Conservation (phyloP, 1,284 basidiomycete species). For the Agroathelia rolfsii region DNA sequence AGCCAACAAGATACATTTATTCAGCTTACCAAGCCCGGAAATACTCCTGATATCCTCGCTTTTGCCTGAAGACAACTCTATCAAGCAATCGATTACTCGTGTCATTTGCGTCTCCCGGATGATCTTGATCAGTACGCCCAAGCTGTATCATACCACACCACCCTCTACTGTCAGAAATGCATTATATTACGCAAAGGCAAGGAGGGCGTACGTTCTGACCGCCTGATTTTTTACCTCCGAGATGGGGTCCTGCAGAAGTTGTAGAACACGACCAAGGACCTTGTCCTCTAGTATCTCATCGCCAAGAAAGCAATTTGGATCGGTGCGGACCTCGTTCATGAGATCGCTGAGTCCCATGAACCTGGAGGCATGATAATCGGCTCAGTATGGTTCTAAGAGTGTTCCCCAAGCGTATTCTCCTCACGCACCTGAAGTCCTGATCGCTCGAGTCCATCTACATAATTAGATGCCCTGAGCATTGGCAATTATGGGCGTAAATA, state of each 20-base stretch:
- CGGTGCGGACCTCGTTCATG: slow-evolving; percentile 74
- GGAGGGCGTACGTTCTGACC: slow-evolving; percentile 34
- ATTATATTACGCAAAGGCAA: no score
- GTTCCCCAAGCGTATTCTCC: no score
- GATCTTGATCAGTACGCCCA: slow-evolving; percentile 82
- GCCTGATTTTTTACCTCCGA: slow-evolving; percentile 98
- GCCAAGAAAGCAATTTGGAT: slow-evolving; percentile 58
- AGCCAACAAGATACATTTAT: slow-evolving; percentile 5
- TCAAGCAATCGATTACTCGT: slow-evolving; percentile 77
- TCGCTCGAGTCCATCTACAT: slow-evolving; percentile 72
- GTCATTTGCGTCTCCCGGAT: slow-evolving; percentile 78
- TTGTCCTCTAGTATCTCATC: slow-evolving; percentile 80
- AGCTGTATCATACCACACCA: no score
- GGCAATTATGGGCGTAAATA: slow-evolving; percentile 4
- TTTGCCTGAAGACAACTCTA: slow-evolving; percentile 74
- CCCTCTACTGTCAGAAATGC: no score
- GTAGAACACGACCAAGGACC: slow-evolving; percentile 71
- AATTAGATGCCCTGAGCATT: slow-evolving; percentile 12
- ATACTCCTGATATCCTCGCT: slow-evolving; percentile 92
- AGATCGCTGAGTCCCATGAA: slow-evolving; percentile 94
- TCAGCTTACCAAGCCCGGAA: slow-evolving; percentile 70
- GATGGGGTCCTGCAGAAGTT: slow-evolving; percentile 85
- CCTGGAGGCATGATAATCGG: no score
- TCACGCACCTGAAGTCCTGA: slow-evolving; percentile 72
- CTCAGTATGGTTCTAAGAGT: no score